Evolutionary conservation across 345 rosid species (phyloP).

Genomic region (Aurinia saxatilis): DNA sequence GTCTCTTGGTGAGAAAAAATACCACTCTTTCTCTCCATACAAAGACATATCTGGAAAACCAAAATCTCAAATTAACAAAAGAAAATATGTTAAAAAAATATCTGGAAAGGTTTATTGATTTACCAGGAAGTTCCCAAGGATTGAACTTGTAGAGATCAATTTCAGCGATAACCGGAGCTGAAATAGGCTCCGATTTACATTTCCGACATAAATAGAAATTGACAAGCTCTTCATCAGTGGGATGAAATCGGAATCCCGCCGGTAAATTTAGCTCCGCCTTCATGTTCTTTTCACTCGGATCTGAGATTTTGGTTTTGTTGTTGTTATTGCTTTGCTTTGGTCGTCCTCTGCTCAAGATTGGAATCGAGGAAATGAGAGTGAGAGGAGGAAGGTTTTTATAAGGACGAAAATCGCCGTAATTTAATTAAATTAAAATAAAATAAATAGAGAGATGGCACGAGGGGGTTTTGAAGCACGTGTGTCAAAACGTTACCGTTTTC

Average conservation of each 20-base stretch:
- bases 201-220: constrained; percentile 64
- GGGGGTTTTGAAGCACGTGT: constrained; percentile 26
- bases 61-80: constrained; percentile 4
- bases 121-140: constrained; percentile 98
- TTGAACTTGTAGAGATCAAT: constrained; percentile 85
- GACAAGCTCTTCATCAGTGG: constrained; percentile 89
- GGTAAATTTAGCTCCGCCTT: constrained; percentile 59
- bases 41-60: constrained; percentile 48
- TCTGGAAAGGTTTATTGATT: not conserved
- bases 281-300: constrained; percentile 25
- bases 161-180: constrained; percentile 78
- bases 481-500: constrained; percentile 24
- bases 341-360: constrained; percentile 11
- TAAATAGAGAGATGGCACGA: constrained; percentile 13
- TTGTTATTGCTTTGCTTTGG: not conserved
- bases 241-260: constrained; percentile 92
- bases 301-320: not conserved
- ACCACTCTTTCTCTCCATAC: constrained; percentile 95
- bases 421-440: too few species aligned
- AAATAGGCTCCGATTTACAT: constrained; percentile 49
- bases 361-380: constrained; percentile 26
- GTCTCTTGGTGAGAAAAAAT: constrained; percentile 84
- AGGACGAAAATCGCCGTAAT: constrained; percentile 16
- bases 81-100: not conserved
- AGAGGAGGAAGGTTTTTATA: constrained; percentile 17